Conservation (phyloP, 306 rosid genomes). For the Vigna radiata region DNA sequence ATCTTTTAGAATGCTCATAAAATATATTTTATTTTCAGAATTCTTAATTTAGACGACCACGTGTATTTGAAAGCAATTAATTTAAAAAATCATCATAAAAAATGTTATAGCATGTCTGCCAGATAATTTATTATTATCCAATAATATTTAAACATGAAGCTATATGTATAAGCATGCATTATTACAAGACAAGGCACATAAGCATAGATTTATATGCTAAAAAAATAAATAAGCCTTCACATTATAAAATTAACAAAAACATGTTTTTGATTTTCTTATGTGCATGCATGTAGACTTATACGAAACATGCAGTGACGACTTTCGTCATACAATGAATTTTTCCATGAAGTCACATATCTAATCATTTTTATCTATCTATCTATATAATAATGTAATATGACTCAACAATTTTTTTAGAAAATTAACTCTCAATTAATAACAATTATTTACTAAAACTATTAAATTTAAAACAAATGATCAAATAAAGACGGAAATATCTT, state of each 20-base stretch:
- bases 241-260: neutral
- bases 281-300: neutral
- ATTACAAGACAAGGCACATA: neutral
- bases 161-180: neutral
- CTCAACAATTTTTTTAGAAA: too few species aligned
- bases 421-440: too few species aligned
- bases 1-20: neutral
- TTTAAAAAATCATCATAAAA: neutral
- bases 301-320: neutral
- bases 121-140: neutral
- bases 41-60: neutral
- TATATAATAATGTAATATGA: too few species aligned
- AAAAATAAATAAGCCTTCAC: neutral
- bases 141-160: neutral
- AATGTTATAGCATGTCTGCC: neutral
- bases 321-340: conserved; percentile 3
- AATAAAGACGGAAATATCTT: too few species aligned
- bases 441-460: too few species aligned
- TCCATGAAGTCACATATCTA: neutral
- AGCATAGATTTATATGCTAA: neutral
- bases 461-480: too few species aligned
- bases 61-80: neutral
- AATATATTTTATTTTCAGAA: neutral
- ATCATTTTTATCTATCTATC: neutral
- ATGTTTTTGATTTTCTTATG: conserved; percentile 1